Evolutionary conservation across 179 eudicot species (phyloP).

Genomic region (Nepenthes alata): DNA sequence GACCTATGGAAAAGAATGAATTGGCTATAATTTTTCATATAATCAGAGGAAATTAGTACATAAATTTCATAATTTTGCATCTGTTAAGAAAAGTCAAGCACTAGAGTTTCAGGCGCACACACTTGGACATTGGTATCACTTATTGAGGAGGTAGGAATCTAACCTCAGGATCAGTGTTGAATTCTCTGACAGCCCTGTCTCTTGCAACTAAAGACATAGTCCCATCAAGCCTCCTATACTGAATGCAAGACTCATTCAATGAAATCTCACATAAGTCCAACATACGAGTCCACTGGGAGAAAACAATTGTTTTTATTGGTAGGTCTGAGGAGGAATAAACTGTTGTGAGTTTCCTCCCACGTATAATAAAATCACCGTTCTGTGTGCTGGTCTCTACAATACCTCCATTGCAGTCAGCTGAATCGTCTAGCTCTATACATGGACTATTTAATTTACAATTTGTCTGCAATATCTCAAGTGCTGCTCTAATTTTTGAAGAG

Average conservation of each 20-base stretch:
- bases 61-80: neutral
- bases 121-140: neutral
- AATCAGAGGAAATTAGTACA: no score
- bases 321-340: constrained; percentile 21
- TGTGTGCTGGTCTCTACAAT: constrained; percentile 9
- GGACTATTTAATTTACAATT: constrained; percentile 30
- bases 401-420: constrained; percentile 13
- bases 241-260: constrained; percentile 35
- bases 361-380: constrained; percentile 3
- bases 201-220: constrained; percentile 70
- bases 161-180: constrained; percentile 79
- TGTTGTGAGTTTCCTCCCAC: constrained; percentile 18
- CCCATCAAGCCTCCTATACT: constrained; percentile 89
- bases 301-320: constrained; percentile 70
- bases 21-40: no score
- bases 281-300: constrained; percentile 99
- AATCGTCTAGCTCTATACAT: constrained; percentile 25
- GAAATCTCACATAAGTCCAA: constrained; percentile 64
- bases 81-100: neutral
- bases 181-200: constrained; percentile 96
- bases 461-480: constrained; percentile 50
- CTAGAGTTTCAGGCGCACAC: neutral
- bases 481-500: constrained; percentile 80
- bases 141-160: constrained; percentile 5
- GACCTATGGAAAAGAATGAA: no score